Percentiles rank a stretch among this genome's conserved stretches.
phyloP scores from a whole-genome alignment of 1,284 basidiomycete genomes.

The Cryptococcus hybrid region DNA sequence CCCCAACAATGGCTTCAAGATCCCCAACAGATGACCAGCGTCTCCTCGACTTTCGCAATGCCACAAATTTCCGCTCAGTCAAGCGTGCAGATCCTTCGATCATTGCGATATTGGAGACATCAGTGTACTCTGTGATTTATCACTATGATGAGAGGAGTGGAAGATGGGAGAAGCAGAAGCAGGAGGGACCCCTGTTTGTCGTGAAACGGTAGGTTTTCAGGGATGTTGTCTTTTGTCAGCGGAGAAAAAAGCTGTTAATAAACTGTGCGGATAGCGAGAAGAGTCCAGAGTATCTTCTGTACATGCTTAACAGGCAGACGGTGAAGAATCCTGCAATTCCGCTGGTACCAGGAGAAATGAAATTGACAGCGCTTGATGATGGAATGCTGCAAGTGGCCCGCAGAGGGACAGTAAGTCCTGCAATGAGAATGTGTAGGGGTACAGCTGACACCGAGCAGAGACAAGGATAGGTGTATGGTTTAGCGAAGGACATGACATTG shows the following conservation, averaged over 20 bases:
- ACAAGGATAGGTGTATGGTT: constrained; percentile 38
- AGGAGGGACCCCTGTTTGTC: constrained; percentile 44
- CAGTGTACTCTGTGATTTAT: constrained; percentile 38
- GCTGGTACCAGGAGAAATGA: constrained; percentile 43
- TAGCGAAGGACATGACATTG: constrained; percentile 27
- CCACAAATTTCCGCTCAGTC: constrained; percentile 38
- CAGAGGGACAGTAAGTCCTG: constrained; percentile 41
- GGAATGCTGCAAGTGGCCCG: constrained; percentile 41
- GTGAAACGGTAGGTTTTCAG: constrained; percentile 31
- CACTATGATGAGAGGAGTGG: constrained; percentile 30
- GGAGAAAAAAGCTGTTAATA: not conserved
- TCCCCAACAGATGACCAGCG: constrained; percentile 9
- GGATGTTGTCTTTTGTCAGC: not conserved
- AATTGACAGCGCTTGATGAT: constrained; percentile 31
- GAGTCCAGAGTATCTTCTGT: constrained; percentile 40
- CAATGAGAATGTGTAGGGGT: not conserved
- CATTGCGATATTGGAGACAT: constrained; percentile 38
- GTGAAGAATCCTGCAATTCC: constrained; percentile 42
- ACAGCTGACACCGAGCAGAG: constrained; percentile 10
- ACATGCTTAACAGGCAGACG: constrained; percentile 41
- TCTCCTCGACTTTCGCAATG: constrained; percentile 16
- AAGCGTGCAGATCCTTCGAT: constrained; percentile 37
- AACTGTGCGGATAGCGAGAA: constrained; percentile 15
- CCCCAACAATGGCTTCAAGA: not conserved
- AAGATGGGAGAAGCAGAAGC: constrained; percentile 46